Conservation (phyloP, 2,329 filamentous ascomycete species). For the Colletotrichum kahawae region DNA sequence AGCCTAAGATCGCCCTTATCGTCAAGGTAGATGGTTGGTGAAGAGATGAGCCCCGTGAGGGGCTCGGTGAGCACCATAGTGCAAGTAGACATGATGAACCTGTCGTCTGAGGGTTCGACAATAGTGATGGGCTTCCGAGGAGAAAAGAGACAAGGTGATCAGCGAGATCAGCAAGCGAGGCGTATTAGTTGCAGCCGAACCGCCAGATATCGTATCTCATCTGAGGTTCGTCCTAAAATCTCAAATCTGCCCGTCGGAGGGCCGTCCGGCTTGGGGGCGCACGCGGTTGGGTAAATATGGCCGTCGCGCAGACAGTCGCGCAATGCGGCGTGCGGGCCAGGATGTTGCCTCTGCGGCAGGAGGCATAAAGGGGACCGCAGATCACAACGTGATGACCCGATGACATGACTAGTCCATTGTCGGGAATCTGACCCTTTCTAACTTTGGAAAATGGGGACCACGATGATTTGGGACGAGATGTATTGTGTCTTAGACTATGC, state of each 20-base stretch:
- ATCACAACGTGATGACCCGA: conserved; percentile 13
- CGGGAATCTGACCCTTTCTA: conserved; percentile 8
- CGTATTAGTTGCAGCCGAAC: background rate
- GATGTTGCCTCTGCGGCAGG: background rate
- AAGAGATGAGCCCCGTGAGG: background rate
- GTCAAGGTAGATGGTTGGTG: conserved; percentile 12
- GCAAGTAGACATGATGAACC: background rate
- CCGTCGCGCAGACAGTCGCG: background rate
- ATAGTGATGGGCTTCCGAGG: background rate
- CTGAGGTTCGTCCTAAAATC: conserved; percentile 2
- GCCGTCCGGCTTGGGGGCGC: background rate
- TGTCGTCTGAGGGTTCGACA: background rate
- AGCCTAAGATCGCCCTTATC: conserved; percentile 7
- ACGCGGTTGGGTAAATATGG: conserved; percentile 1
- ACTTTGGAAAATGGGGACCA: conserved; percentile 2
- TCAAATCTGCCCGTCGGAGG: background rate
- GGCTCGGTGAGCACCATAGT: conserved; percentile 8
- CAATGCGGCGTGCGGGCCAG: background rate
- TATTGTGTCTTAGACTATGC: background rate
- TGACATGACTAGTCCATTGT: conserved; percentile 19
- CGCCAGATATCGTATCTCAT: background rate
- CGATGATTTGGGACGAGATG: conserved; percentile 7
- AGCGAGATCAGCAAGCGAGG: background rate
- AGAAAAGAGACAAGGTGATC: background rate
- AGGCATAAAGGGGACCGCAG: conserved; percentile 15